Conservation (phyloP, 768 basidiomycete genomes). For the Cystofilobasidium bisporidii region DNA sequence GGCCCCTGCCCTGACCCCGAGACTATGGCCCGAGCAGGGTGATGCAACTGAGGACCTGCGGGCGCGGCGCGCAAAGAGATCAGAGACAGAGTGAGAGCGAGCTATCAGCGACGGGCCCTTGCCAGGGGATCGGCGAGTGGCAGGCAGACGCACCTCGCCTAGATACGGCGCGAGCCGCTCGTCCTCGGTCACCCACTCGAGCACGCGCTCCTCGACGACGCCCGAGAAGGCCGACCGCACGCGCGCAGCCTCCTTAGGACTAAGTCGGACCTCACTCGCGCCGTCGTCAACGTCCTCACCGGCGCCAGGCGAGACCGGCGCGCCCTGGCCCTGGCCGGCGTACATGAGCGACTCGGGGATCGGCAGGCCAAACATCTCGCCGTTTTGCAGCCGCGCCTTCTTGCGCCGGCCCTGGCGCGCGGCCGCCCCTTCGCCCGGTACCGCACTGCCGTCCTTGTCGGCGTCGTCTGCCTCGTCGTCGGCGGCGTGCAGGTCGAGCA, state of each 20-base stretch:
- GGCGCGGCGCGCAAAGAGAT: too few species aligned
- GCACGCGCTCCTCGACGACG: slow-evolving; percentile 13
- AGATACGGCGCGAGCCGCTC: slow-evolving; percentile 15
- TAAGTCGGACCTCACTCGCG: background rate
- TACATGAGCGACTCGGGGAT: slow-evolving; percentile 20
- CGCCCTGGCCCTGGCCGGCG: background rate
- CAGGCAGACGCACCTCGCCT: slow-evolving; percentile 8
- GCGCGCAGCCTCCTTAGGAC: slow-evolving; percentile 1
- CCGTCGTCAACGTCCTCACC: background rate
- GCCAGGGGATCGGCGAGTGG: too few species aligned
- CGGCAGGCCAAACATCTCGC: slow-evolving; percentile 28
- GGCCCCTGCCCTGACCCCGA: too few species aligned
- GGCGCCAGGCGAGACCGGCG: background rate
- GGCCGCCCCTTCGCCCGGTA: background rate
- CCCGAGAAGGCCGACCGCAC: slow-evolving; percentile 2
- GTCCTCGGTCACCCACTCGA: slow-evolving; percentile 19
- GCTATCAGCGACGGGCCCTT: too few species aligned
- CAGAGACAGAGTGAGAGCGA: too few species aligned
- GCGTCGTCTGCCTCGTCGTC: background rate
- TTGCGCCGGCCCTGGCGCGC: background rate
- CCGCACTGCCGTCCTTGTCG: background rate
- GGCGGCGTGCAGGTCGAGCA: background rate
- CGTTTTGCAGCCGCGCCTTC: slow-evolving; percentile 8
- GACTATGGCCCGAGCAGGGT: too few species aligned
- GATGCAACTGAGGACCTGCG: background rate